Evolutionary conservation across 2,329 filamentous ascomycete genomes (phyloP).

Genomic region (Penicillium hesseltinei): DNA sequence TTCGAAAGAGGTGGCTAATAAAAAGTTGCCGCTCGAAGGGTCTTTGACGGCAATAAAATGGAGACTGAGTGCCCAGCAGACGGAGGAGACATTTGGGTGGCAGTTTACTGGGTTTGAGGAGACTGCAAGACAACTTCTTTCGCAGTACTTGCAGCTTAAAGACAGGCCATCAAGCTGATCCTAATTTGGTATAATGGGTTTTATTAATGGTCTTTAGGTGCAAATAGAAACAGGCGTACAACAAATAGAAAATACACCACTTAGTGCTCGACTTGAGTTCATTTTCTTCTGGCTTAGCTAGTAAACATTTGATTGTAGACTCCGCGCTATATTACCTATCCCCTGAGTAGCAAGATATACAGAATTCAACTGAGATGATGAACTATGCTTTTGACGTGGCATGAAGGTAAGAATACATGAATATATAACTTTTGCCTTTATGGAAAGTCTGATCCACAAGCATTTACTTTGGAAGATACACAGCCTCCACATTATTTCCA

Average conservation of each 20-base stretch:
- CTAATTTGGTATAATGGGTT: not conserved
- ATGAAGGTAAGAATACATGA: not conserved
- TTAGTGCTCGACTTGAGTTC: not conserved
- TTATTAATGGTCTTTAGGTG: not conserved
- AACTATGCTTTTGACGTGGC: not conserved
- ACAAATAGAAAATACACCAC: not conserved
- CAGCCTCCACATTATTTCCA: conserved; percentile 2
- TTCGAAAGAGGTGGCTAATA: not conserved
- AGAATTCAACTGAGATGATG: too few species aligned
- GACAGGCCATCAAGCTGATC: not conserved
- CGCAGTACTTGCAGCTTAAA: not conserved
- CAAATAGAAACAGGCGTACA: not conserved
- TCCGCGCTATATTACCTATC: not conserved
- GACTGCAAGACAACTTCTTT: not conserved
- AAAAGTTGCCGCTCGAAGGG: not conserved
- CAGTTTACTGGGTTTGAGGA: not conserved
- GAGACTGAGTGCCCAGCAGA: not conserved
- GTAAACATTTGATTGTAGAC: not conserved
- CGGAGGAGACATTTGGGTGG: not conserved
- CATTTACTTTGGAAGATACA: not conserved
- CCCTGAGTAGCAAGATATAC: too few species aligned
- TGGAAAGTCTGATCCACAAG: not conserved
- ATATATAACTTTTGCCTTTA: too few species aligned
- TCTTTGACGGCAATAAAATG: not conserved
- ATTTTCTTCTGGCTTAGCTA: not conserved